Base-by-base conservation (phyloP, 129 eudicot species). In the Flaveria trinervia region DNA sequence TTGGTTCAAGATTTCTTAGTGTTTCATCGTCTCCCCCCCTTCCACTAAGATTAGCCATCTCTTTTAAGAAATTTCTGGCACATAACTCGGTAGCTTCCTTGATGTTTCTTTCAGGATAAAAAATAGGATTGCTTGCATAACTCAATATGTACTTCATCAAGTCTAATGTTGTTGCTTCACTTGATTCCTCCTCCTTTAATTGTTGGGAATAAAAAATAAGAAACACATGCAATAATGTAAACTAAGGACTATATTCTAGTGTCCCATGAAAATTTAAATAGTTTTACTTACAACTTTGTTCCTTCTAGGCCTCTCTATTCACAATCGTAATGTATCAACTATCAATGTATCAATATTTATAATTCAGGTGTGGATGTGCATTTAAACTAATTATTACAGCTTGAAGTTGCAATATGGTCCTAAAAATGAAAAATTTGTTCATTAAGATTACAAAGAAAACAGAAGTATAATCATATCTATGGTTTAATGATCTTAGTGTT, bases 61-160 rank as follows among this genome's bases (percentile, higher is more conserved):
- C 88, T 26, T 65, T 76, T 56, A 94, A 77, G 83, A 94, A 86
- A 76, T 81, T 87, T 18, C 99, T 81, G 61, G 88, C 84, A 69
- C 92, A 89, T 74, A 90, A 84, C 80, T 94, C 92, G 13, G 88
- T 59, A 20, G 80, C 74, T 57, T 90, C 97, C 62, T 70, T 77
- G n/a, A 75, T 82, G 30, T 65, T 81, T 45, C 75, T 79, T 83
- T 85, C 90, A 1, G 88, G 85, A 79, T 89, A 78, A 60, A 73
- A 82, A 72, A 82, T 54, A 23, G 94, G 92, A 81, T 86, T 87
- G 84, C 92, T 89, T 48, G 94, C 97, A 82, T 87, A 94, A 83
- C 96, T 94, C 71, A 91, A 77, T 72, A 94, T 66, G 77, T 87
- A 94, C 84, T 84, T 91, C 97, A 94, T 85, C 60, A 94, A 82